Percentiles rank a stretch among this genome's conserved stretches.
Evolutionary conservation across 2,329 filamentous ascomycete genomes (phyloP).

Genomic region (Hypoxylon sp.): DNA sequence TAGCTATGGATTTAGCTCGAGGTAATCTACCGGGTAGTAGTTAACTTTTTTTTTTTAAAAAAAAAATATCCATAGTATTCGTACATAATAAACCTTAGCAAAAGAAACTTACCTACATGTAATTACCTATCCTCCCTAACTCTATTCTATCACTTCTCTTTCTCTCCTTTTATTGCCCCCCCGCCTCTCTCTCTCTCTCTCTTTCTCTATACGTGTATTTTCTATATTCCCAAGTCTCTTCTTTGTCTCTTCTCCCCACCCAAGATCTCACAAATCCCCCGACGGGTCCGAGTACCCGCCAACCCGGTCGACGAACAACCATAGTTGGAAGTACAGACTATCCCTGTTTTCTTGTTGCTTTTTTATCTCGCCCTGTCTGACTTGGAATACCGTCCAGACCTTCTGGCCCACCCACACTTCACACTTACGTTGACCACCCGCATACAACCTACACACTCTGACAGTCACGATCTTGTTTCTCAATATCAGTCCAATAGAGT

Average conservation of each 20-base stretch:
- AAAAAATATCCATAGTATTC: too few species aligned
- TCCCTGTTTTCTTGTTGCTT: constrained; percentile 41
- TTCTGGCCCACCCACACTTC: constrained; percentile 39
- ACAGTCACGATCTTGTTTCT: constrained; percentile 42
- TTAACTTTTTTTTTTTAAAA: too few species aligned
- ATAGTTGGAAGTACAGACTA: constrained; percentile 37
- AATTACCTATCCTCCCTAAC: neutral
- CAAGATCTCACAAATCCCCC: constrained; percentile 40
- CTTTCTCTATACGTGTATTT: constrained; percentile 7
- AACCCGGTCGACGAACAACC: constrained; percentile 43
- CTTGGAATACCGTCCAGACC: constrained; percentile 34
- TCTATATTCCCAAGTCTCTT: constrained; percentile 1
- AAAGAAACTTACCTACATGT: neutral
- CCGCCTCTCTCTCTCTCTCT: neutral
- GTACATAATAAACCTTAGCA: neutral
- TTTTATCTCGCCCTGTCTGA: constrained; percentile 40
- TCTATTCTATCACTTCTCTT: neutral
- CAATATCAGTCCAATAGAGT: constrained; percentile 42
- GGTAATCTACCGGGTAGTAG: constrained; percentile 5
- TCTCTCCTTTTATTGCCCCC: too few species aligned
- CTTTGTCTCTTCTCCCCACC: constrained; percentile 28
- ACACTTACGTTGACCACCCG: constrained; percentile 35
- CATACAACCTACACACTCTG: constrained; percentile 40
- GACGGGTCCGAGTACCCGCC: constrained; percentile 45
- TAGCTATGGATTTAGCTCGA: neutral